Evolutionary conservation across 257 asterid species (phyloP).

Genomic region (Solanum pinnatisectum): DNA sequence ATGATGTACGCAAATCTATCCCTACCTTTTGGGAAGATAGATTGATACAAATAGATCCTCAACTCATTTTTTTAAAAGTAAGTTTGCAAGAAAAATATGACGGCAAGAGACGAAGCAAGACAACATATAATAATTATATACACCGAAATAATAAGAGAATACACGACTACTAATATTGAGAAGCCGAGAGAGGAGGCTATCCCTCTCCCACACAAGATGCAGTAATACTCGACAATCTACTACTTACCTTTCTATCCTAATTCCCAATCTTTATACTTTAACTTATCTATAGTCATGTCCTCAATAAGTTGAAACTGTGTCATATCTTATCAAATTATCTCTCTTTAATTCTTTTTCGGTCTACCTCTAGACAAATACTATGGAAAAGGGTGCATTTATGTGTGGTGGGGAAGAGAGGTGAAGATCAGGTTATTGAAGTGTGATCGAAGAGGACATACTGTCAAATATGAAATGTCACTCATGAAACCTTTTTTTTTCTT

Average conservation of each 20-base stretch:
- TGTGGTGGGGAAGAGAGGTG: neutral
- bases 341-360: too few species aligned
- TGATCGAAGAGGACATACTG: too few species aligned
- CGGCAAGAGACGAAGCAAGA: neutral
- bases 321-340: neutral
- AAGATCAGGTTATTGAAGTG: too few species aligned
- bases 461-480: too few species aligned
- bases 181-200: neutral
- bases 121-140: too few species aligned
- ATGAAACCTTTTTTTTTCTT: too few species aligned
- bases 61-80: neutral
- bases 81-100: neutral
- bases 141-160: neutral
- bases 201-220: neutral
- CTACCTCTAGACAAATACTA: neutral
- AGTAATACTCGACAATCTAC: neutral
- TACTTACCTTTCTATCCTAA: neutral
- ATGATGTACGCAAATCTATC: neutral
- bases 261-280: neutral
- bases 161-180: neutral
- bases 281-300: too few species aligned
- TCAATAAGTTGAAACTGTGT: too few species aligned
- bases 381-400: too few species aligned
- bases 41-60: neutral
- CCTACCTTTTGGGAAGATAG: neutral